phyloP scores from a whole-genome alignment of 495 filamentous ascomycete genomes.

The Tuber melanosporum region DNA sequence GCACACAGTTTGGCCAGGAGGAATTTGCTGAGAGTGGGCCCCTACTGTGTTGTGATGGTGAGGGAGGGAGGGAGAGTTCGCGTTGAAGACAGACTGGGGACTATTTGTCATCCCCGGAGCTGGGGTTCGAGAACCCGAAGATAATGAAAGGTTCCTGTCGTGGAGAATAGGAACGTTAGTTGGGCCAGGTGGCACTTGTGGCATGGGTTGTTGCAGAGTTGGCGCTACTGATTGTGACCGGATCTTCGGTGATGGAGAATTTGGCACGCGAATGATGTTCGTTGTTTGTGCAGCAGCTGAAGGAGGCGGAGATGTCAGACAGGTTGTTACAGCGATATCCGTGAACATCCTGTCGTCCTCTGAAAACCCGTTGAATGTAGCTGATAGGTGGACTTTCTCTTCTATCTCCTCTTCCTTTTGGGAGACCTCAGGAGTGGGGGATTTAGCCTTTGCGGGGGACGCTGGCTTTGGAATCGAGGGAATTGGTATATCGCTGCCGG shows the following conservation, averaged over 20 bases:
- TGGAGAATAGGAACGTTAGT: constrained; percentile 25
- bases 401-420: constrained; percentile 5
- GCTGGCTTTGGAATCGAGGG: not conserved
- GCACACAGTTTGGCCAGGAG: not conserved
- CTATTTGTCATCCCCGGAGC: not conserved
- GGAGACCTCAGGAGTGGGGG: constrained; percentile 18
- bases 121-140: not conserved
- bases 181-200: constrained; percentile 22
- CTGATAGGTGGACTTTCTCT: constrained; percentile 36
- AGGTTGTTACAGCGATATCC: constrained; percentile 16
- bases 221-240: constrained; percentile 16
- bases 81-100: not conserved
- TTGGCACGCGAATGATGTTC: constrained; percentile 11
- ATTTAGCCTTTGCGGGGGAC: constrained; percentile 10
- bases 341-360: constrained; percentile 41
- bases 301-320: constrained; percentile 8
- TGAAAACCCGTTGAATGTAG: constrained; percentile 39
- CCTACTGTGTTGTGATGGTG: not conserved
- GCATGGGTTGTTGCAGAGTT: constrained; percentile 22
- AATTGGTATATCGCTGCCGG: constrained; percentile 27
- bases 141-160: constrained; percentile 13
- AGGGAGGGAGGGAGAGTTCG: not conserved
- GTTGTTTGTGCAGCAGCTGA: constrained; percentile 12
- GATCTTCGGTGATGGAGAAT: constrained; percentile 15
- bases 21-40: not conserved